phyloP scores from a whole-genome alignment of 345 rosid genomes.

The Brassica incana region DNA sequence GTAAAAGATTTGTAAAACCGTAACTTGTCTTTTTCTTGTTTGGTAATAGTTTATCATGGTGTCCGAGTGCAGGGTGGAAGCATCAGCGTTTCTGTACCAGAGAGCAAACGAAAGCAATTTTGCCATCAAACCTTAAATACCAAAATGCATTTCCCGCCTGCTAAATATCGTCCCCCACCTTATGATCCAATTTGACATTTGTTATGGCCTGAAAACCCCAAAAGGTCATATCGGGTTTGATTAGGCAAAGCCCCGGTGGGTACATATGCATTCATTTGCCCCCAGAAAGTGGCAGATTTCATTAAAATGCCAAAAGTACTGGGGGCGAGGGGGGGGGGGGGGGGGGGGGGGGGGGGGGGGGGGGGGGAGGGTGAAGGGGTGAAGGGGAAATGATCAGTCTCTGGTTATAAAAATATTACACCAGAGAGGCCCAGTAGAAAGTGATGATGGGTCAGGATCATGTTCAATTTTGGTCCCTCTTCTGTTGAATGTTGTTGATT shows the following conservation, averaged over 20 bases:
- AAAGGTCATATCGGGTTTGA: constrained; percentile 5
- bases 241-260: constrained; percentile 2
- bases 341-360: background rate
- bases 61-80: constrained; percentile 84
- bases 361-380: background rate
- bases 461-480: constrained; percentile 12
- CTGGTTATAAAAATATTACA: constrained; percentile 11
- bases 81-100: constrained; percentile 93
- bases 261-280: constrained; percentile 30
- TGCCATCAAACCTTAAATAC: constrained; percentile 68
- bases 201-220: constrained; percentile 14
- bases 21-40: background rate
- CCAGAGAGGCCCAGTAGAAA: constrained; percentile 10
- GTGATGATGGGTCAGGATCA: constrained; percentile 11
- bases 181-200: constrained; percentile 10
- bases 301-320: constrained; percentile 10
- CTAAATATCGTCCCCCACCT: background rate
- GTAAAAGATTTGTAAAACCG: background rate
- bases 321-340: background rate
- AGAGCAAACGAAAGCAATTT: constrained; percentile 89
- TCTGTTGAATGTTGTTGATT: constrained; percentile 3
- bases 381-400: constrained; percentile 7
- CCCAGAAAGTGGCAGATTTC: constrained; percentile 1
- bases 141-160: constrained; percentile 5
- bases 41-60: constrained; percentile 20